Evolutionary conservation across 345 rosid species (phyloP).

Genomic region (Pistacia integerrima): DNA sequence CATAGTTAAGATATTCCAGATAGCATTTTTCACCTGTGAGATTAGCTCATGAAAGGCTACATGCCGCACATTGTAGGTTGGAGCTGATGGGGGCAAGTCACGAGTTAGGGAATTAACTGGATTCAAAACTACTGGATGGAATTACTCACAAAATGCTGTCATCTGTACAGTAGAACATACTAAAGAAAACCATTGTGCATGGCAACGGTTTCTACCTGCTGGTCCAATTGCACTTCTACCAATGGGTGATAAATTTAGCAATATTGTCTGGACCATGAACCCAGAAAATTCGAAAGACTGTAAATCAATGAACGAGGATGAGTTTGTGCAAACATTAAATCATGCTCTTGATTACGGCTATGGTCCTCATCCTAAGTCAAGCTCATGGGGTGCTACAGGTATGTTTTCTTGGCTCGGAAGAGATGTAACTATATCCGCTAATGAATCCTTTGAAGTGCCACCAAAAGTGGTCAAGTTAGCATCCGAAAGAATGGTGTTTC

Average conservation of each 20-base stretch:
- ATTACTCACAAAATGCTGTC: slow-evolving; percentile 84
- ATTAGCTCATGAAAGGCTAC: neutral
- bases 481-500: slow-evolving; percentile 85
- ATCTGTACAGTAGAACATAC: slow-evolving; percentile 92
- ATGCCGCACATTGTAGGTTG: slow-evolving; percentile 56
- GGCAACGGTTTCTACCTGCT: slow-evolving; percentile 93
- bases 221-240: slow-evolving; percentile 96
- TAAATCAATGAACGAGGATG: slow-evolving; percentile 74
- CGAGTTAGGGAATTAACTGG: slow-evolving; percentile 85
- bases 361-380: slow-evolving; percentile 76
- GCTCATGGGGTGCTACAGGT: slow-evolving; percentile 31
- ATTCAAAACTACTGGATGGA: slow-evolving; percentile 85
- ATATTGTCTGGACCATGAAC: slow-evolving; percentile 93
- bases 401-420: slow-evolving; percentile 68
- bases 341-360: slow-evolving; percentile 83
- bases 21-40: neutral
- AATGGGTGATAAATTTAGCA: slow-evolving; percentile 82
- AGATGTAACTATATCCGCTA: slow-evolving; percentile 37
- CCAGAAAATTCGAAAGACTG: slow-evolving; percentile 66
- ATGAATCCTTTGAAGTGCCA: slow-evolving; percentile 74
- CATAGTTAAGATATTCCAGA: neutral
- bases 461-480: slow-evolving; percentile 75
- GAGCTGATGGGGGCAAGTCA: slow-evolving; percentile 93
- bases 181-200: slow-evolving; percentile 66
- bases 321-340: slow-evolving; percentile 73